Evolutionary conservation across 495 filamentous ascomycete species (phyloP), one percentile per base, ranked within the genome.

Genomic region (Podospora australis): DNA sequence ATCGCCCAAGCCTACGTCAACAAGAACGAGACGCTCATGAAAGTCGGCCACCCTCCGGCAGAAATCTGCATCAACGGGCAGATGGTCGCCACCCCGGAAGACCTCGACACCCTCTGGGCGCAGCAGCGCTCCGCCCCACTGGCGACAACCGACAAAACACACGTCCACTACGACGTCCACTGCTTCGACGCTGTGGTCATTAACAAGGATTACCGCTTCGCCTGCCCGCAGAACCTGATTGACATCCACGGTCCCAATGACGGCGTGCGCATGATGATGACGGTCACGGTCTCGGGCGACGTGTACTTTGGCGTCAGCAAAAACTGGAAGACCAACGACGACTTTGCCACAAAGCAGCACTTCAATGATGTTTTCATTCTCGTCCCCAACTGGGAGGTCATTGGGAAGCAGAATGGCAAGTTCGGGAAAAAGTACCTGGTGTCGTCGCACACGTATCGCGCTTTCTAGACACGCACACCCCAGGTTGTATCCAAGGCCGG

Each of bases 351-450:
- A 9, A 75, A 78, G 60, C 75, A 77, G 46, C 77, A 72, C 6
- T 92, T 94, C 64, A 83, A 78, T 43, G 88, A 95, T 57, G 80
- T 70, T 6, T 81, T 91, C 52, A 73, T 90, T 1, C 65, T 95
- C 34, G 83, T 90, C 23, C 88, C 88, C 17, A 90, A 90, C 58
- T 76, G 76, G 53, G 77, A 82, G 17, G 65, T 73, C 11, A 69
- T 74, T 14, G 68, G 58, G 14, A 61, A 54, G 25, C 59, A 52
- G 13, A 58, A 55, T 44, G 24, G 64, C 3, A 52, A 50, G 22
- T 68, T 66, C 22, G 65, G 71, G 34, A 71, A 68, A 48, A 72
- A 71, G 39, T 89, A 82, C 78, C 63, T 90, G 28, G 80, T 90
- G 40, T 75, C 81, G 49, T 87, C 77, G 42, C 85, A 90, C 66